Evolutionary conservation across 148 eudicot species (phyloP).

Genomic region (Chenopodium quinoa): DNA sequence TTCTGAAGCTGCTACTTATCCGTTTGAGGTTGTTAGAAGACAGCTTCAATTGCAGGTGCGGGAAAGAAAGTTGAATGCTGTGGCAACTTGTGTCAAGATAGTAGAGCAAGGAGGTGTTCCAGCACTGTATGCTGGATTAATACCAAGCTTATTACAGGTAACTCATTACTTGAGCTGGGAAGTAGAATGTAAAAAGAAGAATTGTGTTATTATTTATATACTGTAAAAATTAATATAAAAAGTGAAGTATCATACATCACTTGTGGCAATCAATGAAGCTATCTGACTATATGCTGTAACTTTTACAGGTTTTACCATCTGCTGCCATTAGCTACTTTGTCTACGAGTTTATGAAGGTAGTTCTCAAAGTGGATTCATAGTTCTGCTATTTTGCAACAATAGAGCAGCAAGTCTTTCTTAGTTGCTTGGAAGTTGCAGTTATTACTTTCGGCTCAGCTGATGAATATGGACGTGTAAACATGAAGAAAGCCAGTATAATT

Average conservation of each 20-base stretch:
- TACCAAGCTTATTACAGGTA: conserved; percentile 95
- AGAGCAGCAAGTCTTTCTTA: neutral
- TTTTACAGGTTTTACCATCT: conserved; percentile 85
- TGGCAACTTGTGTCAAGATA: conserved; percentile 77
- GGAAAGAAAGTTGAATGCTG: conserved; percentile 72
- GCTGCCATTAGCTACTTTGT: conserved; percentile 99
- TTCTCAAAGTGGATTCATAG: conserved; percentile 78
- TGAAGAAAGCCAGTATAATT: conserved; percentile 9
- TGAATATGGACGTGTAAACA: neutral
- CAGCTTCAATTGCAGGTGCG: conserved; percentile 94
- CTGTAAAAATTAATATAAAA: too few species aligned
- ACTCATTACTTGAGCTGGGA: neutral
- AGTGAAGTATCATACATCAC: too few species aligned
- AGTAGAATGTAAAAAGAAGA: neutral
- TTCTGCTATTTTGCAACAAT: neutral
- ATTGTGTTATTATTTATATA: too few species aligned
- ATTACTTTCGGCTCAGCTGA: neutral
- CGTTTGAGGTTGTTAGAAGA: conserved; percentile 97
- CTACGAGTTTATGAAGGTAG: conserved; percentile 89
- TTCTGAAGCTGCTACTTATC: conserved; percentile 94
- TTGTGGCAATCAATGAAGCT: neutral
- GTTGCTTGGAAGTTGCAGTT: conserved; percentile 1
- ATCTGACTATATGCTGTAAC: conserved; percentile 19
- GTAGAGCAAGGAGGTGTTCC: conserved; percentile 91
- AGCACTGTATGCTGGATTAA: conserved; percentile 87